Percentiles rank a stretch among this genome's conserved stretches.
phyloP scores from a whole-genome alignment of 2,329 filamentous ascomycete genomes.

The Achaetomium macrosporum region DNA sequence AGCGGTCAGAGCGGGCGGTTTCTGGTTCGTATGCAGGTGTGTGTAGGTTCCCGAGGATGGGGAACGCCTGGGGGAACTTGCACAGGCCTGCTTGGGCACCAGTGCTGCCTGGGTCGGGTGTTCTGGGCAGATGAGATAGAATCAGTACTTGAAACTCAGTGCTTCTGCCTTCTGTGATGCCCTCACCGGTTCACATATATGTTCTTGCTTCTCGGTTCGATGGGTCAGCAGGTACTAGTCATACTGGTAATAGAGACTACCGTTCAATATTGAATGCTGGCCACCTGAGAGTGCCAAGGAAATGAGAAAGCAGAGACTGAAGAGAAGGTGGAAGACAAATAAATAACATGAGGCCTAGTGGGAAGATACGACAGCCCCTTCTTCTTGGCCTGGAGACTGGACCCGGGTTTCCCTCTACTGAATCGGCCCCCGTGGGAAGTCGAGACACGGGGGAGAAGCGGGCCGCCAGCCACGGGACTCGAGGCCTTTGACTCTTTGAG shows the following conservation, averaged over 20 bases:
- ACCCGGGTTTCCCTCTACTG: neutral
- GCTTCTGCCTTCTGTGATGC: neutral
- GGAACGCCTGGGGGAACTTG: slow-evolving; percentile 9
- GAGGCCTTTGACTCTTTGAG: neutral
- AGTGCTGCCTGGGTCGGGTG: neutral
- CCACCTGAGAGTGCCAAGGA: neutral
- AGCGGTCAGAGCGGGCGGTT: slow-evolving; percentile 11
- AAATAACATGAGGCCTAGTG: neutral
- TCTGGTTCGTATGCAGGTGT: slow-evolving; percentile 15
- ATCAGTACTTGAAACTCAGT: neutral
- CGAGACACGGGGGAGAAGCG: neutral
- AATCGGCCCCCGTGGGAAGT: neutral
- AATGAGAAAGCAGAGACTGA: neutral
- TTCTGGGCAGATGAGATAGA: neutral
- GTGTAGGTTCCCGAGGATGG: slow-evolving; percentile 14
- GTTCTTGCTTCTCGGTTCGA: neutral
- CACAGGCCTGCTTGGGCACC: neutral
- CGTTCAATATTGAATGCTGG: too few relatives aligned
- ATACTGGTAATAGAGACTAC: too few relatives aligned
- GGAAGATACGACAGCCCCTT: neutral
- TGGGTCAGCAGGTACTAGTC: neutral
- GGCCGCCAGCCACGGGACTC: neutral
- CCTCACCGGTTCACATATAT: neutral
- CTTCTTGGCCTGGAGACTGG: neutral
- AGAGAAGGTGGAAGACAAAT: neutral